phyloP scores from a whole-genome alignment of 2,329 filamentous ascomycete species.

The Microthyrium microscopicum region DNA sequence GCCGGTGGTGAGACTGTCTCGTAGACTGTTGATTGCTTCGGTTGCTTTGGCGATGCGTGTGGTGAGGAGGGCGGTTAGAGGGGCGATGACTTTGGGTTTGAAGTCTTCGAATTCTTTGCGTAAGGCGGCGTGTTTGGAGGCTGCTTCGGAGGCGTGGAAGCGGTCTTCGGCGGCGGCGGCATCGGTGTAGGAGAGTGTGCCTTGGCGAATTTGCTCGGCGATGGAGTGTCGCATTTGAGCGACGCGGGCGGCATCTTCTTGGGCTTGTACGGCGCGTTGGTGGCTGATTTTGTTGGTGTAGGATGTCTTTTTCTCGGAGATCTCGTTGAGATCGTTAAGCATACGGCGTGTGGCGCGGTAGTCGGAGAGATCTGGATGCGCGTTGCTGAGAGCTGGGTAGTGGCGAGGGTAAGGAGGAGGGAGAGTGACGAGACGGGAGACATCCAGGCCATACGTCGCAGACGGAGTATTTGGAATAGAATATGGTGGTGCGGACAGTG shows the following conservation, averaged over 20 bases:
- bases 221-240: constrained; percentile 57
- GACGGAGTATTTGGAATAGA: constrained; percentile 29
- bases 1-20: constrained; percentile 35
- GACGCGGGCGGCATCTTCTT: constrained; percentile 42
- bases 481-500: constrained; percentile 24
- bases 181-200: constrained; percentile 66
- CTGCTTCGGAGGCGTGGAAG: constrained; percentile 51
- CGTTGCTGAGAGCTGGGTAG: constrained; percentile 91
- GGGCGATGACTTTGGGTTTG: constrained; percentile 66
- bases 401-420: constrained; percentile 90
- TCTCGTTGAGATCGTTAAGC: constrained; percentile 56
- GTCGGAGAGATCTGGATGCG: constrained; percentile 70
- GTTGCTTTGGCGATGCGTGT: constrained; percentile 59
- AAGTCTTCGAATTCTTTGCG: constrained; percentile 74
- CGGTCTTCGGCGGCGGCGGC: constrained; percentile 69
- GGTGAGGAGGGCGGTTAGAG: constrained; percentile 64
- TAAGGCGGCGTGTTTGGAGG: constrained; percentile 52
- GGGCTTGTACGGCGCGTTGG: constrained; percentile 34
- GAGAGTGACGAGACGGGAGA: constrained; percentile 80
- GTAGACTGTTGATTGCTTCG: constrained; percentile 60
- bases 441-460: constrained; percentile 47
- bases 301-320: constrained; percentile 48
- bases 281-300: constrained; percentile 33
- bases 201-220: constrained; percentile 59
- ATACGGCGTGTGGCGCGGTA: constrained; percentile 59